A percentile compares a stretch with the other conserved stretches of the same genome.
Evolutionary conservation across 192 early-diverging fungal species (phyloP).

Genomic region (Backusella macrospora): DNA sequence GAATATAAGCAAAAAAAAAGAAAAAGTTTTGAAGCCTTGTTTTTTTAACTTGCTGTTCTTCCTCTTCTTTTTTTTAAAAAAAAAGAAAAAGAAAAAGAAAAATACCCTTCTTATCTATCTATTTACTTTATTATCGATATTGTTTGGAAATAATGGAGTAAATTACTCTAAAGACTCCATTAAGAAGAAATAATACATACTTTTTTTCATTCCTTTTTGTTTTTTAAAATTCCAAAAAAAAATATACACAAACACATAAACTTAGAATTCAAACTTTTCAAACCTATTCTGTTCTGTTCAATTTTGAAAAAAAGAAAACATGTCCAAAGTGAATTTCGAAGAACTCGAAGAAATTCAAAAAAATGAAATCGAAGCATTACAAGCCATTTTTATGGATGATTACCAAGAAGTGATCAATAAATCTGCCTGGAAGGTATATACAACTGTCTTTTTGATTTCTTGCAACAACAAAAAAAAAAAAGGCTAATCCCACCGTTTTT

Average conservation of each 20-base stretch:
- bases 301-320: conserved; percentile 1
- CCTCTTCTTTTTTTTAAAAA: background rate
- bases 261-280: no score
- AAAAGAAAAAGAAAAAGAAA: no score
- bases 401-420: conserved; percentile 48
- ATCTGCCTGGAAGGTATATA: conserved; percentile 55
- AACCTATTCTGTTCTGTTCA: background rate
- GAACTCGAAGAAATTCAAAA: conserved; percentile 64
- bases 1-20: background rate
- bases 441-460: background rate
- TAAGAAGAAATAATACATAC: background rate
- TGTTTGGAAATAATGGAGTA: conserved; percentile 5
- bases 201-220: conserved; percentile 7
- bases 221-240: conserved; percentile 8
- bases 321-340: conserved; percentile 39
- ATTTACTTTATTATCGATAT: background rate
- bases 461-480: conserved; percentile 2
- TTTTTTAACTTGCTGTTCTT: background rate
- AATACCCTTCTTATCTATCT: background rate
- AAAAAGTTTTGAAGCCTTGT: background rate
- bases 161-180: background rate
- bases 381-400: conserved; percentile 67
- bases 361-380: conserved; percentile 72
- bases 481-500: background rate
- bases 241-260: background rate